Evolutionary conservation across 345 rosid genomes (phyloP).

Genomic region (Camelina hispida): DNA sequence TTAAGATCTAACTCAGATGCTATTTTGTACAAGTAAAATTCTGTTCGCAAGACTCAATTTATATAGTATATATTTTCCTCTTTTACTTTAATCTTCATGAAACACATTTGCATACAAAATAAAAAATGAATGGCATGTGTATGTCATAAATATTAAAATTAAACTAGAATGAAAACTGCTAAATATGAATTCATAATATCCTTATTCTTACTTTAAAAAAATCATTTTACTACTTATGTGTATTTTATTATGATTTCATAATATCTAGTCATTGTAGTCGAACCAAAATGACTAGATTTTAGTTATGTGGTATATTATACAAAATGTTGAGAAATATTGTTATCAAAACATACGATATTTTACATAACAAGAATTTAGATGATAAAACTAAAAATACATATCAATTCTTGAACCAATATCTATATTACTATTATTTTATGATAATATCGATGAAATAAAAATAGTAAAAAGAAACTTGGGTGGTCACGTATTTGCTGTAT

Average conservation of each 20-base stretch:
- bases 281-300: neutral
- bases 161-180: neutral
- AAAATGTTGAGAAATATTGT: neutral
- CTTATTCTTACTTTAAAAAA: neutral
- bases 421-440: neutral
- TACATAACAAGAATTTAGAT: neutral
- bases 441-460: neutral
- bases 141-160: neutral
- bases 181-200: neutral
- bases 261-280: no score
- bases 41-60: neutral
- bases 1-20: conserved; percentile 37
- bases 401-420: neutral
- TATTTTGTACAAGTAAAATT: conserved; percentile 16
- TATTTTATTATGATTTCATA: no score
- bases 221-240: neutral
- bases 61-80: neutral
- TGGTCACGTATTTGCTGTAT: conserved; percentile 45
- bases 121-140: neutral
- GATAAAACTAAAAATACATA: neutral
- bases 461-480: conserved; percentile 24
- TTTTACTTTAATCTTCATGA: neutral
- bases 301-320: neutral
- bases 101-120: neutral
- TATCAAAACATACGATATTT: neutral